Evolutionary conservation across 345 rosid genomes (phyloP), one percentile per base, ranked within the genome.

Genomic region (Brassica incana): DNA sequence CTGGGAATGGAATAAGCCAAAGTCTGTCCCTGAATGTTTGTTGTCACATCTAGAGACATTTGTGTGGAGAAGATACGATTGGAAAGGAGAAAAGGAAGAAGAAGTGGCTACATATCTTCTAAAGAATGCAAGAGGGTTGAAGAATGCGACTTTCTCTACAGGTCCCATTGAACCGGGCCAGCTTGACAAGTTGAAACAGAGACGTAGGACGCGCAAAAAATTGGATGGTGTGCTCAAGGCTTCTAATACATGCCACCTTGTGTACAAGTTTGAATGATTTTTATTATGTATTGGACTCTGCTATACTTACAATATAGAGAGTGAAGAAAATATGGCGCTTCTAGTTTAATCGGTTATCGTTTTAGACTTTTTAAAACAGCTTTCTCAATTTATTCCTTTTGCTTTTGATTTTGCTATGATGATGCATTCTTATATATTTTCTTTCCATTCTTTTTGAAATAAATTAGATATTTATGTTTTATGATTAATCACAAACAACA

Each of bases 21-120:
- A 36, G 36, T 1, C 5, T 20, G 75, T 72, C 1, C 77, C 61
- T 43, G 45, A 45, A 73, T 73, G 69, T 73, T 73, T 73, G 18
- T 45, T 63, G 77, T 62, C 60, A 1, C 60, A 73, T n/a, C 27
- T 73, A 0, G 58, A 72, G 76, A 60, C 56, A 38, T 72, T 72
- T n/a, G 76, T 8, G 59, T 73, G 76, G 76, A 40, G 0, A 73
- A 29, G 30, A 63, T 45, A n/a, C 0, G 11, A 11, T 9, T 73
- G 77, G 69, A 6, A 2, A 1, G 30, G 29, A 62, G 77, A 62
- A 45, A 40, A 45, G 5, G 61, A 45, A n/a, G 65, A 25, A 29
- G 61, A 43, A 62, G 43, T 73, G 27, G 77, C 77, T 27, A 27
- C 2, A 9, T 45, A 63, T 40, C 45, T 45, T 3, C 32, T 62